Conservation (phyloP, 805 yeast genomes). For the Cyberlindnera subsufficiens region DNA sequence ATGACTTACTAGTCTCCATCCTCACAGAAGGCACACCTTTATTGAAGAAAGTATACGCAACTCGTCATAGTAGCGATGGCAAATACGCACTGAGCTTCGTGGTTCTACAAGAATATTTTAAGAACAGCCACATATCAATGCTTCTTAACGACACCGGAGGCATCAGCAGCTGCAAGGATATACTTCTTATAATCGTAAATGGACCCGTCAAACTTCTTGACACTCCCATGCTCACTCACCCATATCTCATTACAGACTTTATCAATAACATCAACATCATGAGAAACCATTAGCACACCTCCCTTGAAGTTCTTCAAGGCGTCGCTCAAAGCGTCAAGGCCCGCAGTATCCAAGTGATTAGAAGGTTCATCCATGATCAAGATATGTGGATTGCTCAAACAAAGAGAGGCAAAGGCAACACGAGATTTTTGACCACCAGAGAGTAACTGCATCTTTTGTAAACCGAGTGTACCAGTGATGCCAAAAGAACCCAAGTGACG, state of each 20-base stretch:
- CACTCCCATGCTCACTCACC: slow-evolving; percentile 88
- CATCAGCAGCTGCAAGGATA: slow-evolving; percentile 71
- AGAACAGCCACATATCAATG: slow-evolving; percentile 38
- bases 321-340: slow-evolving; percentile 90
- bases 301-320: slow-evolving; percentile 88
- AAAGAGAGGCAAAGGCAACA: slow-evolving; percentile 95
- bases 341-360: slow-evolving; percentile 96
- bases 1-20: no score
- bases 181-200: slow-evolving; percentile 88
- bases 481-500: slow-evolving; percentile 96
- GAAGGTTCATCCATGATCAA: slow-evolving; percentile 95
- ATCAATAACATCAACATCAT: slow-evolving; percentile 89
- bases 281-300: slow-evolving; percentile 96
- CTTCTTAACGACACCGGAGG: slow-evolving; percentile 84
- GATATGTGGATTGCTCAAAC: slow-evolving; percentile 86
- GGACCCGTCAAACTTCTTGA: slow-evolving; percentile 69
- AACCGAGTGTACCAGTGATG: slow-evolving; percentile 88
- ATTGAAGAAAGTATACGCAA: no score
- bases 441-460: slow-evolving; percentile 81
- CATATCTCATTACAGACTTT: slow-evolving; percentile 90
- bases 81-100: neutral
- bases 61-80: no score
- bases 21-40: no score
- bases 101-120: neutral
- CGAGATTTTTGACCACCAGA: slow-evolving; percentile 99